phyloP scores from a whole-genome alignment of 768 basidiomycete genomes.

The Russula brevipes region DNA sequence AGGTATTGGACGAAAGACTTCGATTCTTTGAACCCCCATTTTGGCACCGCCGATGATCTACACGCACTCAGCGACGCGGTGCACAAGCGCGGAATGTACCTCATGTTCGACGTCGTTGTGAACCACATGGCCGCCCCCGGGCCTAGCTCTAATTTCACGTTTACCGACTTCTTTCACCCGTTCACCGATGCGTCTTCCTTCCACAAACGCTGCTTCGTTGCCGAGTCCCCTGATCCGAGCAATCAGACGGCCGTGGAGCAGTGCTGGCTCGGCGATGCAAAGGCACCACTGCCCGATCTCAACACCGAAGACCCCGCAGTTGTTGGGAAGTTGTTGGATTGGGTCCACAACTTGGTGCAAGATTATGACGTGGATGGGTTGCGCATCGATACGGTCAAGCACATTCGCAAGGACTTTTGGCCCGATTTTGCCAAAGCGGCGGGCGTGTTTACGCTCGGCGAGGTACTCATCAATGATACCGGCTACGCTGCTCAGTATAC shows the following conservation, averaged over 20 bases:
- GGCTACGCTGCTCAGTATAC: constrained; percentile 40
- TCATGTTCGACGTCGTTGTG: constrained; percentile 60
- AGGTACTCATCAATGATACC: constrained; percentile 44
- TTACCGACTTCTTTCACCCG: constrained; percentile 28
- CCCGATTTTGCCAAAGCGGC: constrained; percentile 43
- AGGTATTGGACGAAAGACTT: constrained; percentile 52
- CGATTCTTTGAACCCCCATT: constrained; percentile 45
- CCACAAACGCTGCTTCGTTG: constrained; percentile 40
- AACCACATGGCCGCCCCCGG: constrained; percentile 50
- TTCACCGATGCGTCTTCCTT: constrained; percentile 37
- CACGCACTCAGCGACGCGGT: constrained; percentile 43
- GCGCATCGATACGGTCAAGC: constrained; percentile 57
- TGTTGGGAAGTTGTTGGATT: constrained; percentile 40
- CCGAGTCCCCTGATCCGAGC: constrained; percentile 32
- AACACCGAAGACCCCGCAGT: constrained; percentile 49
- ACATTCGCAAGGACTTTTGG: constrained; percentile 53
- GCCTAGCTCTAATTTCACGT: constrained; percentile 26
- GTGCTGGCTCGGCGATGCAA: constrained; percentile 56
- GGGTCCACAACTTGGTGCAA: constrained; percentile 44
- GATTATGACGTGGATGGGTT: constrained; percentile 51
- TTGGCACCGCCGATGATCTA: constrained; percentile 49
- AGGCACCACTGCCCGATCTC: constrained; percentile 51
- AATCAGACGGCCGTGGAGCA: constrained; percentile 48
- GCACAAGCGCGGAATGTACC: constrained; percentile 50
- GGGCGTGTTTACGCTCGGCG: constrained; percentile 51